Percentiles rank a stretch among this genome's conserved stretches.
Conservation (phyloP, 2,329 filamentous ascomycete genomes). For the Orbilia oligospora region DNA sequence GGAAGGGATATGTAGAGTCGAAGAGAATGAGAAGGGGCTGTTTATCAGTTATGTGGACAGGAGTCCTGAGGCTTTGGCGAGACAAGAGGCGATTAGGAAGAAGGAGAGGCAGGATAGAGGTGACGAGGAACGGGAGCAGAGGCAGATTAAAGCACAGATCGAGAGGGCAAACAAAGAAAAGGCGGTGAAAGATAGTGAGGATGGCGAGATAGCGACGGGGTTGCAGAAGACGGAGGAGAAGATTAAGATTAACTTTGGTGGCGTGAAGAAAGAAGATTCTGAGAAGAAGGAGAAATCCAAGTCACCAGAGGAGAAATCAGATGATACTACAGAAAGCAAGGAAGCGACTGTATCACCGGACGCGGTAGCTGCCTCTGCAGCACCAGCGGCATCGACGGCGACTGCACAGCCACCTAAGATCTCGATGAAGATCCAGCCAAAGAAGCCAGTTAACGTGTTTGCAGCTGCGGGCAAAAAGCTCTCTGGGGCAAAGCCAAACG, state of each 20-base stretch:
- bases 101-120: slow-evolving; percentile 91
- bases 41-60: slow-evolving; percentile 93
- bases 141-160: slow-evolving; percentile 86
- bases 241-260: slow-evolving; percentile 78
- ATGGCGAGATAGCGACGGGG: slow-evolving; percentile 68
- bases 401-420: slow-evolving; percentile 67
- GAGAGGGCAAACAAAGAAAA: slow-evolving; percentile 69
- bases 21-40: slow-evolving; percentile 89
- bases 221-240: slow-evolving; percentile 79
- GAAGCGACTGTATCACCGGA: slow-evolving; percentile 44
- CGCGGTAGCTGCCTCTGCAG: slow-evolving; percentile 30
- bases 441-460: slow-evolving; percentile 85
- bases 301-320: slow-evolving; percentile 35
- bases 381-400: slow-evolving; percentile 56
- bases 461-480: slow-evolving; percentile 76
- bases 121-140: slow-evolving; percentile 90
- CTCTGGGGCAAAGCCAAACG: slow-evolving; percentile 72
- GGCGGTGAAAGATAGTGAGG: slow-evolving; percentile 74
- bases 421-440: slow-evolving; percentile 77
- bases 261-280: slow-evolving; percentile 55
- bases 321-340: slow-evolving; percentile 35
- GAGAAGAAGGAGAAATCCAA: slow-evolving; percentile 33
- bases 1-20: slow-evolving; percentile 89
- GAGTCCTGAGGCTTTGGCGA: slow-evolving; percentile 83
- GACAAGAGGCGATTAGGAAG: slow-evolving; percentile 83